A percentile compares a stretch with the other conserved stretches of the same genome.
Conservation (phyloP, 768 basidiomycete species). For the Trametes villosa region DNA sequence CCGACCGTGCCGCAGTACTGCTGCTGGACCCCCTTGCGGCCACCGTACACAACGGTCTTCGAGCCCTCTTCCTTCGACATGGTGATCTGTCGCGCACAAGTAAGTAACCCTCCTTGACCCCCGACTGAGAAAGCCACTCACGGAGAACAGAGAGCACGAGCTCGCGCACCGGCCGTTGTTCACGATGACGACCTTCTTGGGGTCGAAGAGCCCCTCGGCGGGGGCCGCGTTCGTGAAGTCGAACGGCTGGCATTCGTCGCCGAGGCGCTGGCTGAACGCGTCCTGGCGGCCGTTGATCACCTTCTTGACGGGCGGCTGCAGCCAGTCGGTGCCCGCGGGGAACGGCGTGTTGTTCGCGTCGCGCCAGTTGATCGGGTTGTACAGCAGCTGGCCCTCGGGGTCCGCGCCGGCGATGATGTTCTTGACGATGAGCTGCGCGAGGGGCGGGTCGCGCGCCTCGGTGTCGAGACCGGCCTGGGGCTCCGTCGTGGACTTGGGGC, state of each 20-base stretch:
- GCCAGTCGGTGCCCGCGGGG: slow-evolving; percentile 49
- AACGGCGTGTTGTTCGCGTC: slow-evolving; percentile 51
- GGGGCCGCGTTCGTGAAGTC: slow-evolving; percentile 44
- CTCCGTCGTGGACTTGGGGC: slow-evolving; percentile 53
- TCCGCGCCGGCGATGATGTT: slow-evolving; percentile 47
- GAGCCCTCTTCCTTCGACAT: slow-evolving; percentile 63
- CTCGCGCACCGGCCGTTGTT: slow-evolving; percentile 50
- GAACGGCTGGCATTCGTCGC: slow-evolving; percentile 42
- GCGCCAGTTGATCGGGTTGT: slow-evolving; percentile 54
- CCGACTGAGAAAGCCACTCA: slow-evolving; percentile 21
- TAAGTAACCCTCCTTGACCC: neutral
- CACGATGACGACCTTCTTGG: slow-evolving; percentile 55
- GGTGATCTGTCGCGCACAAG: slow-evolving; percentile 46
- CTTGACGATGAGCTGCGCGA: slow-evolving; percentile 55
- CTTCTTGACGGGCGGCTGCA: slow-evolving; percentile 45
- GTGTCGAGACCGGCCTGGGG: slow-evolving; percentile 62
- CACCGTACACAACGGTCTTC: slow-evolving; percentile 61
- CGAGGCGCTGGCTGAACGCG: slow-evolving; percentile 51
- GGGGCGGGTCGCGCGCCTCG: slow-evolving; percentile 48
- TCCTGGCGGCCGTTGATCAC: slow-evolving; percentile 54
- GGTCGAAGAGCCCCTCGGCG: slow-evolving; percentile 49
- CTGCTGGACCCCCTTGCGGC: slow-evolving; percentile 49
- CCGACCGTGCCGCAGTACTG: slow-evolving; percentile 67
- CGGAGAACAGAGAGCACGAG: slow-evolving; percentile 35
- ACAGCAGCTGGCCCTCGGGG: slow-evolving; percentile 48